Percentiles rank a stretch among this genome's conserved stretches.
phyloP scores from a whole-genome alignment of 805 yeast genomes.

The Ogataea sp. region DNA sequence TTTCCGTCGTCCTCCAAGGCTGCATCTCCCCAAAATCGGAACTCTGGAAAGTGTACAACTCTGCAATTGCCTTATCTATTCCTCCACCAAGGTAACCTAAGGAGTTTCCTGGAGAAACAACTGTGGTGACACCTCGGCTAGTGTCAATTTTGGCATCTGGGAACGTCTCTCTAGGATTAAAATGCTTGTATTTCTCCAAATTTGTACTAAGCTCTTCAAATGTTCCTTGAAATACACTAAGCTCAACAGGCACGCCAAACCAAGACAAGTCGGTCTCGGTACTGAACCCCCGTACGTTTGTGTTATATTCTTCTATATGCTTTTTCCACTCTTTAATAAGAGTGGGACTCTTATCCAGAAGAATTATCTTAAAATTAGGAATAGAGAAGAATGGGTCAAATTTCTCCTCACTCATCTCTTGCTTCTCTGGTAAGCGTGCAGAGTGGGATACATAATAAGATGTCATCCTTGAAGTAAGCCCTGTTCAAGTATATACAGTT shows the following conservation, averaged over 20 bases:
- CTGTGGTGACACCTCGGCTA: constrained; percentile 17
- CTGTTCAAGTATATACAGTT: too few relatives aligned
- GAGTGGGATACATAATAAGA: too few relatives aligned
- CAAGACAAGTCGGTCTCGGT: constrained; percentile 7
- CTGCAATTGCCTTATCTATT: constrained; percentile 32
- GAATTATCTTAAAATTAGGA: constrained; percentile 10
- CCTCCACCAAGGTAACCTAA: constrained; percentile 46
- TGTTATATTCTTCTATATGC: constrained; percentile 8
- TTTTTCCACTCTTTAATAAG: constrained; percentile 15
- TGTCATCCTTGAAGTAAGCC: too few relatives aligned
- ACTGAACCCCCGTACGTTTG: constrained; percentile 1
- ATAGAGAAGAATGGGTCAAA: neutral
- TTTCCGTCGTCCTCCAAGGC: constrained; percentile 16
- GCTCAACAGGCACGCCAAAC: constrained; percentile 12
- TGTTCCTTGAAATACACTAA: constrained; percentile 13
- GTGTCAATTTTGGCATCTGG: neutral
- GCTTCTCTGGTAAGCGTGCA: neutral
- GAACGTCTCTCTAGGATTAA: neutral
- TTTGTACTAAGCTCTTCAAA: constrained; percentile 3
- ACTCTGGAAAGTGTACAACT: constrained; percentile 12
- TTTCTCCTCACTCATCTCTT: neutral
- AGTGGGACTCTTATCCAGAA: constrained; percentile 13
- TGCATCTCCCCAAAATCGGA: neutral
- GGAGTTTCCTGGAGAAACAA: constrained; percentile 46
- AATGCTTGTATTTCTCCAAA: neutral